Percentiles rank a stretch among this genome's conserved stretches.
phyloP scores from a whole-genome alignment of 768 basidiomycete genomes.

The Brasilioporus rufonigricans region DNA sequence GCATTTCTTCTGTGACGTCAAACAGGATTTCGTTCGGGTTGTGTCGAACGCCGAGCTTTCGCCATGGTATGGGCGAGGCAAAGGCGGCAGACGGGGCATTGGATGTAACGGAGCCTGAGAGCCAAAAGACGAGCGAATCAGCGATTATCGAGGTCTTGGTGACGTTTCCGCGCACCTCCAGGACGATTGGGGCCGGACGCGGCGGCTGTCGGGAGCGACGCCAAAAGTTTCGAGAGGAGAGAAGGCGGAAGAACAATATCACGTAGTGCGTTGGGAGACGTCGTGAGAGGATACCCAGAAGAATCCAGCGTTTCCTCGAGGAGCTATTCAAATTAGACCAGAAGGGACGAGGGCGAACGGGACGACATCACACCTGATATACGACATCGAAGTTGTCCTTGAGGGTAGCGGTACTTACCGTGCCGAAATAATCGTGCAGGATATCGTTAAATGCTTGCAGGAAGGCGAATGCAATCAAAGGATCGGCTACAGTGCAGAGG shows the following conservation, averaged over 20 bases:
- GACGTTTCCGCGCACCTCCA: conserved; percentile 20
- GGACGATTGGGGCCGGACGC: conserved; percentile 27
- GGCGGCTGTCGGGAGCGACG: conserved; percentile 29
- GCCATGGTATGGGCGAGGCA: conserved; percentile 91
- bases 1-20: conserved; percentile 81
- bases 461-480: conserved; percentile 86
- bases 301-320: conserved; percentile 95
- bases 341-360: neutral
- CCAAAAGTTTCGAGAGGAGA: conserved; percentile 70
- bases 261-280: conserved; percentile 82
- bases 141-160: neutral
- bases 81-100: conserved; percentile 51
- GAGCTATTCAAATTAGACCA: conserved; percentile 46
- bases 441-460: conserved; percentile 83
- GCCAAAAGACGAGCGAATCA: neutral
- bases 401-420: conserved; percentile 73
- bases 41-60: conserved; percentile 79
- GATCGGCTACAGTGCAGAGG: conserved; percentile 62
- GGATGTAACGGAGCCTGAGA: conserved; percentile 34
- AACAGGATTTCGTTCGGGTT: conserved; percentile 92
- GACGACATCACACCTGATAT: conserved; percentile 65
- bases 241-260: conserved; percentile 95
- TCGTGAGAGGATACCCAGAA: conserved; percentile 89
- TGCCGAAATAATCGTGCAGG: conserved; percentile 82
- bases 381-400: conserved; percentile 95